Evolutionary conservation across 1,284 basidiomycete species (phyloP).

Genomic region (Puccinia polysora): DNA sequence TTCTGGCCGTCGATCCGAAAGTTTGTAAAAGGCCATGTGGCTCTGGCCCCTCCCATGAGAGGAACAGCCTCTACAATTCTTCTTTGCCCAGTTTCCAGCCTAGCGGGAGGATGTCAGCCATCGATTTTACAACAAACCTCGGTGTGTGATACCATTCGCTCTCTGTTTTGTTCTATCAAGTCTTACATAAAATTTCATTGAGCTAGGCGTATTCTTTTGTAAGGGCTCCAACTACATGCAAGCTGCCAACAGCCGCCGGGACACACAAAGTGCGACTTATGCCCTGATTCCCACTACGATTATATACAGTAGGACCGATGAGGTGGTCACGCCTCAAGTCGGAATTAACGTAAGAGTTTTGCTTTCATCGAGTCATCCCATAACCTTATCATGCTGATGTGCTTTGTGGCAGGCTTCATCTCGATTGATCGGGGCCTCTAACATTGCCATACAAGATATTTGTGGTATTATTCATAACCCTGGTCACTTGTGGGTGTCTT

Average conservation of each 20-base stretch:
- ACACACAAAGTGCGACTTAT: constrained; percentile 1
- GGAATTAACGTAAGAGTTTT: background rate
- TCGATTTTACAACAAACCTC: constrained; percentile 8
- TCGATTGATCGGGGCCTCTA: constrained; percentile 13
- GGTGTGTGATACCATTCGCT: background rate
- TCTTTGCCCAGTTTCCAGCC: background rate
- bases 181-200: background rate
- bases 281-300: constrained; percentile 45
- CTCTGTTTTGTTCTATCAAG: background rate
- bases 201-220: background rate
- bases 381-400: too few species aligned
- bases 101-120: constrained; percentile 8
- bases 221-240: constrained; percentile 11
- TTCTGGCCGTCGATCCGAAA: constrained; percentile 28
- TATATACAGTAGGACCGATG: constrained; percentile 44
- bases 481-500: constrained; percentile 21
- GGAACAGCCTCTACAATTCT: background rate
- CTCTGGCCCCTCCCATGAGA: constrained; percentile 10
- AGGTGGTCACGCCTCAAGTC: constrained; percentile 45
- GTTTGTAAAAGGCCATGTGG: constrained; percentile 5
- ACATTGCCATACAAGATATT: constrained; percentile 11
- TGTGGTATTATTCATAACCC: background rate
- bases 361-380: background rate
- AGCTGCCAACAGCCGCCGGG: background rate
- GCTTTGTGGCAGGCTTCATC: constrained; percentile 7